Evolutionary conservation across 2,329 filamentous ascomycete species (phyloP).

Genomic region (Talaromyces sp.): DNA sequence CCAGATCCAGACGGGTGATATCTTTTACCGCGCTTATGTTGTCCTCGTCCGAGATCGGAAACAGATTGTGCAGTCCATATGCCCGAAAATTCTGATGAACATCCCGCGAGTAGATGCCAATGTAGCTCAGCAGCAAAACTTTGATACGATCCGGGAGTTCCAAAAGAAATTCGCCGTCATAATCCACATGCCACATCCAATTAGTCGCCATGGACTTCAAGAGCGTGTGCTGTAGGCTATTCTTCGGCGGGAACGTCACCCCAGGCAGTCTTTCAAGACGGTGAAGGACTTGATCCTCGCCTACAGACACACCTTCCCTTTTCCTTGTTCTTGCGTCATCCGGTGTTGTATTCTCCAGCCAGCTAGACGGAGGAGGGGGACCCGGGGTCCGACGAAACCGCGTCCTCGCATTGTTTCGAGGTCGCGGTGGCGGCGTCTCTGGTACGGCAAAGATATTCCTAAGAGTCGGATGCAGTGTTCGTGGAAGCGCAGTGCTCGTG

Average conservation of each 20-base stretch:
- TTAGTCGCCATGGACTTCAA: conserved; percentile 52
- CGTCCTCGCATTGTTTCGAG: conserved; percentile 29
- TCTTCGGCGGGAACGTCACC: conserved; percentile 26
- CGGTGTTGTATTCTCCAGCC: conserved; percentile 29
- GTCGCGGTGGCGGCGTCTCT: conserved; percentile 37
- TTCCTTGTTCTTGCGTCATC: conserved; percentile 9
- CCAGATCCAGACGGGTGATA: conserved; percentile 50
- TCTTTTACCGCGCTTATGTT: conserved; percentile 32
- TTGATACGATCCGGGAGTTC: conserved; percentile 50
- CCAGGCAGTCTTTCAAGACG: conserved; percentile 38
- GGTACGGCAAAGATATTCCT: conserved; percentile 42
- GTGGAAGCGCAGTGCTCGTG: conserved; percentile 20
- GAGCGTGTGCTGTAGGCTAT: conserved; percentile 47
- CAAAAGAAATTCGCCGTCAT: conserved; percentile 52
- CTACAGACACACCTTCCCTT: conserved; percentile 13
- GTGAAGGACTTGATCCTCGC: conserved; percentile 20
- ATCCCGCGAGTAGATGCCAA: conserved; percentile 46
- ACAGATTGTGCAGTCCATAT: conserved; percentile 47
- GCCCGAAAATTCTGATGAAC: conserved; percentile 33
- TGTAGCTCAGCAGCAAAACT: conserved; percentile 51
- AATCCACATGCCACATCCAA: conserved; percentile 54
- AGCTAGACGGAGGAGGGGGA: conserved; percentile 43
- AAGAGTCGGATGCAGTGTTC: conserved; percentile 42
- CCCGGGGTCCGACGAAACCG: conserved; percentile 37
- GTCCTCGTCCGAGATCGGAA: conserved; percentile 30